Evolutionary conservation across 2,329 filamentous ascomycete genomes (phyloP).

Genomic region (Xylariaceae sp.): DNA sequence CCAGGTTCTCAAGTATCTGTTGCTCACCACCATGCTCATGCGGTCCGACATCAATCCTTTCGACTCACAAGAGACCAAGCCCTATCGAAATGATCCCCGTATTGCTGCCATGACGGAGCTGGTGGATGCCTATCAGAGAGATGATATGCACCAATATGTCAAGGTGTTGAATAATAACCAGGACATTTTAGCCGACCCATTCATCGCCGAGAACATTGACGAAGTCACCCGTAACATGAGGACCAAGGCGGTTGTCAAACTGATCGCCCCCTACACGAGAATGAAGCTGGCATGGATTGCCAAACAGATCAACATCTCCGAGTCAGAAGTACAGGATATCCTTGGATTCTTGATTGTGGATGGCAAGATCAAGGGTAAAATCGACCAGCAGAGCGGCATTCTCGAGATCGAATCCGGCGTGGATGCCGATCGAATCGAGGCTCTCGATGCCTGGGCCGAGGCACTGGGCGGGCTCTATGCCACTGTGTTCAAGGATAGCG

Average conservation of each 20-base stretch:
- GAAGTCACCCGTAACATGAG: conserved; percentile 98
- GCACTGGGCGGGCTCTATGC: conserved; percentile 68
- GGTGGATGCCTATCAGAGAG: conserved; percentile 92
- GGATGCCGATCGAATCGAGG: conserved; percentile 71
- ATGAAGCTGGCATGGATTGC: conserved; percentile 89
- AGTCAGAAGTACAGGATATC: conserved; percentile 89
- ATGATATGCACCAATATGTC: conserved; percentile 91
- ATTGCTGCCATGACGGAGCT: conserved; percentile 97
- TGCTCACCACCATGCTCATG: conserved; percentile 97
- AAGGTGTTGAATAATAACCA: conserved; percentile 81
- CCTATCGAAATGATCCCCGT: conserved; percentile 91
- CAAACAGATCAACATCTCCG: conserved; percentile 83
- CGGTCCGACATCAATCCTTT: conserved; percentile 98
- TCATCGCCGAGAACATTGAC: conserved; percentile 98
- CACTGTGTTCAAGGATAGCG: conserved; percentile 69
- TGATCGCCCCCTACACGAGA: conserved; percentile 91
- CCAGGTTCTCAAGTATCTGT: conserved; percentile 94
- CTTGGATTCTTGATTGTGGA: conserved; percentile 92
- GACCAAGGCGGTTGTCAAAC: conserved; percentile 88
- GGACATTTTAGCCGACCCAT: conserved; percentile 85
- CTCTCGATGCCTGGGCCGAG: conserved; percentile 69
- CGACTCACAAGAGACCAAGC: conserved; percentile 97
- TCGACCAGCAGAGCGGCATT: conserved; percentile 83
- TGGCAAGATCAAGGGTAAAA: conserved; percentile 79
- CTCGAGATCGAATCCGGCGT: conserved; percentile 74